phyloP scores from a whole-genome alignment of 2,329 filamentous ascomycete species.

The Cladosporium sp. region DNA sequence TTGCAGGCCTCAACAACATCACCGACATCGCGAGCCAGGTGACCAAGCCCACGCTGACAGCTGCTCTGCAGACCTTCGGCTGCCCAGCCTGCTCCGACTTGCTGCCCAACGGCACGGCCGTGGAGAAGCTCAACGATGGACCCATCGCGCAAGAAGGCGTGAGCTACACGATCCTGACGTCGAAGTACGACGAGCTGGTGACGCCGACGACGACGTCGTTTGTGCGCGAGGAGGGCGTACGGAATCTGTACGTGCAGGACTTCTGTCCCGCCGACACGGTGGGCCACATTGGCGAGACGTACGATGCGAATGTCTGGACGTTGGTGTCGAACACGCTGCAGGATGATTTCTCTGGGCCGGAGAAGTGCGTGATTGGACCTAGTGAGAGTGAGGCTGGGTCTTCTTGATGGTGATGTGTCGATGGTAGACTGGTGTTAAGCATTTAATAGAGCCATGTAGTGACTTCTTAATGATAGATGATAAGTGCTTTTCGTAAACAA shows the following conservation, averaged over 20 bases:
- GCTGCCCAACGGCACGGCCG: constrained; percentile 15
- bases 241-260: constrained; percentile 21
- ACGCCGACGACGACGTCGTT: constrained; percentile 18
- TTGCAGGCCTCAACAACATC: constrained; percentile 16
- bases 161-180: constrained; percentile 18
- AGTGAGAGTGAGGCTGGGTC: too few relatives aligned
- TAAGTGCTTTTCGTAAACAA: too few relatives aligned
- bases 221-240: constrained; percentile 19
- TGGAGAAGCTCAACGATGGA: constrained; percentile 14
- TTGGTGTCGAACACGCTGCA: constrained; percentile 19
- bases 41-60: constrained; percentile 14
- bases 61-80: constrained; percentile 14
- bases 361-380: constrained; percentile 12
- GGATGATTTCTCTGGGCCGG: constrained; percentile 16
- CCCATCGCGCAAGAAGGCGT: constrained; percentile 19
- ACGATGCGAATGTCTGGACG: constrained; percentile 20
- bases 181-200: constrained; percentile 20
- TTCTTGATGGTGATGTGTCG: too few relatives aligned
- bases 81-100: constrained; percentile 19
- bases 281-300: constrained; percentile 22
- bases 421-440: too few relatives aligned
- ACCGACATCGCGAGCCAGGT: constrained; percentile 17
- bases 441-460: too few relatives aligned
- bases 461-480: too few relatives aligned
- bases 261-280: constrained; percentile 19